phyloP scores from a whole-genome alignment of 2,329 filamentous ascomycete genomes.

The Tolypocladium album region DNA sequence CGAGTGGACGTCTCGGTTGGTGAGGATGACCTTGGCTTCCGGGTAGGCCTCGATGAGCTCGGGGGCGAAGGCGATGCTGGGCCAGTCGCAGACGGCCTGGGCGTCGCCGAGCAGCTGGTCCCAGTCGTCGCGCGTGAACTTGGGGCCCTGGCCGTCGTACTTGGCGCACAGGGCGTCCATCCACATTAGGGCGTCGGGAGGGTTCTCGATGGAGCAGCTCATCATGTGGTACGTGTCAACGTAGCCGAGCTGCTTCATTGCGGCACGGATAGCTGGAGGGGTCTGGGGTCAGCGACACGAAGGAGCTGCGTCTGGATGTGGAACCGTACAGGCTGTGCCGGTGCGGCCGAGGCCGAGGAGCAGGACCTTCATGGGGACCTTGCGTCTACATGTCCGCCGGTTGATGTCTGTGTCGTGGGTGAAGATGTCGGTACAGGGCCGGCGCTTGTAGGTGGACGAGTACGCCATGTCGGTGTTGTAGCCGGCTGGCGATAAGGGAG shows the following conservation, averaged over 20 bases:
- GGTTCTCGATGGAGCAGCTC: constrained; percentile 53
- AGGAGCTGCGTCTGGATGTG: neutral
- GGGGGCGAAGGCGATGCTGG: constrained; percentile 55
- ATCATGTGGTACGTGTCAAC: constrained; percentile 66
- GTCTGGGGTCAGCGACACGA: neutral
- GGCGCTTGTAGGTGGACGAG: constrained; percentile 16
- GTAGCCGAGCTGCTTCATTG: constrained; percentile 56
- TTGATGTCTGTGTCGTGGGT: constrained; percentile 60
- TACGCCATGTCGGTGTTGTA: constrained; percentile 13
- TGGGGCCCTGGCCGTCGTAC: constrained; percentile 20
- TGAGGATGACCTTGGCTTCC: constrained; percentile 61
- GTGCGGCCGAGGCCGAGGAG: constrained; percentile 60
- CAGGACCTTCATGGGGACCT: constrained; percentile 62
- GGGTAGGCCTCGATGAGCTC: constrained; percentile 63
- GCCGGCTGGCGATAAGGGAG: neutral
- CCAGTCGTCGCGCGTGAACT: constrained; percentile 56
- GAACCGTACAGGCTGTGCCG: constrained; percentile 53
- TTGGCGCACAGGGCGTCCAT: constrained; percentile 53
- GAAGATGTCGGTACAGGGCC: constrained; percentile 47
- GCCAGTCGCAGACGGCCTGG: constrained; percentile 60
- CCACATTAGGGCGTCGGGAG: constrained; percentile 54
- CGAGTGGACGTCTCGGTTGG: constrained; percentile 53
- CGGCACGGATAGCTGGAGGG: constrained; percentile 47
- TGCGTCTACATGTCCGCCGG: constrained; percentile 51
- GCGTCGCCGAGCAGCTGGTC: constrained; percentile 57